Conservation (phyloP, 1,284 basidiomycete genomes). For the Cystobasidium sp. region DNA sequence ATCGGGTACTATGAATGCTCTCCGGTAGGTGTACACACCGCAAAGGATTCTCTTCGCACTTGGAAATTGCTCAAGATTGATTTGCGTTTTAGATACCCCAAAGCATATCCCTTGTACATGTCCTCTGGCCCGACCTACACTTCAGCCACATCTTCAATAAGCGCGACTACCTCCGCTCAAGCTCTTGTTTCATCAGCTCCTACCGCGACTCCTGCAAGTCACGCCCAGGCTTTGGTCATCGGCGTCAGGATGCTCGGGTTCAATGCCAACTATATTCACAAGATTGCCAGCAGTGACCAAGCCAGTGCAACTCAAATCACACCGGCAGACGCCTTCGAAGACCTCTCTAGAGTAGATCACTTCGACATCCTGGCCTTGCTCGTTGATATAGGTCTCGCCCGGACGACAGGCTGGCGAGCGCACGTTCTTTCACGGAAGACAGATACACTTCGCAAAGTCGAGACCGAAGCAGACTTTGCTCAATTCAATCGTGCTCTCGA, state of each 20-base stretch:
- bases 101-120: conserved; percentile 27
- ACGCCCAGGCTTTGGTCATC: conserved; percentile 17
- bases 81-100: conserved; percentile 16
- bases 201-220: conserved; percentile 3
- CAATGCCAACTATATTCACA: conserved; percentile 20
- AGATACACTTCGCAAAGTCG: too few relatives aligned
- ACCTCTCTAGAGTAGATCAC: background rate
- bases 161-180: background rate
- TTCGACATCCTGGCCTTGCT: too few relatives aligned
- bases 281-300: background rate
- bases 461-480: too few relatives aligned
- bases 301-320: background rate
- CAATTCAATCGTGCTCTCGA: background rate
- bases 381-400: too few relatives aligned
- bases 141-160: background rate
- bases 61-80: background rate
- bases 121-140: conserved; percentile 7
- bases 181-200: background rate
- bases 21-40: conserved; percentile 1
- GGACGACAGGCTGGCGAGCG: too few relatives aligned
- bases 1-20: background rate
- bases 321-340: background rate
- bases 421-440: too few relatives aligned
- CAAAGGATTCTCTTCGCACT: background rate
- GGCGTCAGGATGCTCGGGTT: conserved; percentile 31